These are phyloP conservation scores for Hyphodiscus sp. DNA, from an alignment of 2,329 filamentous ascomycete genomes.

Conservation along the genomic window DNA sequence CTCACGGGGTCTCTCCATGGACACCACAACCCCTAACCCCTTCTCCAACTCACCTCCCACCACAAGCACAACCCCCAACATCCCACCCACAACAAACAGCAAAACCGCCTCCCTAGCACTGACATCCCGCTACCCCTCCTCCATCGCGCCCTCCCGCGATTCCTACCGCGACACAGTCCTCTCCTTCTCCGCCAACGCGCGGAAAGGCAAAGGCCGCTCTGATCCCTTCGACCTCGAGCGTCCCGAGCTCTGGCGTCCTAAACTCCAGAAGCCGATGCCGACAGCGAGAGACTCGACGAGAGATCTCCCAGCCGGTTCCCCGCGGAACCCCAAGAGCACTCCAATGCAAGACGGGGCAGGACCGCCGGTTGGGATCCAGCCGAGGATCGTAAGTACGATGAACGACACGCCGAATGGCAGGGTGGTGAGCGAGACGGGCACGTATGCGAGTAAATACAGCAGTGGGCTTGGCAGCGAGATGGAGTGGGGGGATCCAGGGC, in stretches of 20 bases:
- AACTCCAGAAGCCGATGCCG: constrained; percentile 2
- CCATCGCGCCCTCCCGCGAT: constrained; percentile 26
- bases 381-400: constrained; percentile 2
- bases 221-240: constrained; percentile 61
- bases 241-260: constrained; percentile 36
- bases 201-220: constrained; percentile 52
- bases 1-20: constrained; percentile 42
- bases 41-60: constrained; percentile 23
- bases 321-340: background rate
- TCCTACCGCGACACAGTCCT: constrained; percentile 35
- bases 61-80: no score
- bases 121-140: constrained; percentile 24
- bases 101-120: constrained; percentile 11
- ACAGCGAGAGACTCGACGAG: background rate
- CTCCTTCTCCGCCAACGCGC: constrained; percentile 33
- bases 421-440: constrained; percentile 4
- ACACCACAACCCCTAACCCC: constrained; percentile 25
- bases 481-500: constrained; percentile 48
- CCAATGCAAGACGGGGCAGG: background rate
- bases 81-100: constrained; percentile 11
- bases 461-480: constrained; percentile 20
- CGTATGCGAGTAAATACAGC: constrained; percentile 23
- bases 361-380: background rate
- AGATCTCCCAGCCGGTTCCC: constrained; percentile 2
- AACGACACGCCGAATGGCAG: background rate